A percentile compares a stretch with the other conserved stretches of the same genome.
phyloP scores from a whole-genome alignment of 805 yeast species.

The Dipodascus albidus region DNA sequence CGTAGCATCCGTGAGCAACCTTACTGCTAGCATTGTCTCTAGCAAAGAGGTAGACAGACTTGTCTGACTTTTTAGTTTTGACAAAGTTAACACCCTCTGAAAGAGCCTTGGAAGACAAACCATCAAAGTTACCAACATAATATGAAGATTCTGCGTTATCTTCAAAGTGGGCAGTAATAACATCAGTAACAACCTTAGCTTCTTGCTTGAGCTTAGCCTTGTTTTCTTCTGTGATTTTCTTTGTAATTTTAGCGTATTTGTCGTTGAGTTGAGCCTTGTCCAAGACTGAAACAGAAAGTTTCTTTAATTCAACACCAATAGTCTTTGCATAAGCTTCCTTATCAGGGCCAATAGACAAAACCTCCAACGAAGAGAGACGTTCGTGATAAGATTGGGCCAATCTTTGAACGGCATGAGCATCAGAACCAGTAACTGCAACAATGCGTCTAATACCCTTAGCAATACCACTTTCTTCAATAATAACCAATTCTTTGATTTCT shows the following conservation, averaged over 20 bases:
- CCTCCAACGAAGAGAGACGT: slow-evolving; percentile 46
- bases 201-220: slow-evolving; percentile 65
- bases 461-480: slow-evolving; percentile 92
- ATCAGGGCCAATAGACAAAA: slow-evolving; percentile 56
- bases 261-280: slow-evolving; percentile 66
- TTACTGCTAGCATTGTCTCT: slow-evolving; percentile 48
- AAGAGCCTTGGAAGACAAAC: slow-evolving; percentile 76
- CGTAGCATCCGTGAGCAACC: slow-evolving; percentile 92
- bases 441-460: slow-evolving; percentile 98
- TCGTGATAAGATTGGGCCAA: slow-evolving; percentile 61
- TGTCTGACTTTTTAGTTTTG: slow-evolving; percentile 63
- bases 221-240: slow-evolving; percentile 75
- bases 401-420: slow-evolving; percentile 83
- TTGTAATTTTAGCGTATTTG: slow-evolving; percentile 69
- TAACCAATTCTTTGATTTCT: slow-evolving; percentile 82
- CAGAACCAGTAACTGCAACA: slow-evolving; percentile 90
- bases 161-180: slow-evolving; percentile 59
- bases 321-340: slow-evolving; percentile 81
- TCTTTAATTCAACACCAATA: slow-evolving; percentile 72
- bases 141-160: slow-evolving; percentile 39
- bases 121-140: slow-evolving; percentile 53
- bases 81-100: slow-evolving; percentile 83
- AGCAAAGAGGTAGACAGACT: slow-evolving; percentile 69
- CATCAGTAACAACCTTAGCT: slow-evolving; percentile 63
- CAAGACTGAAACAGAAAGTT: slow-evolving; percentile 70